Base-by-base conservation (phyloP, 805 yeast genomes). In the Zygoascus tannicola region DNA sequence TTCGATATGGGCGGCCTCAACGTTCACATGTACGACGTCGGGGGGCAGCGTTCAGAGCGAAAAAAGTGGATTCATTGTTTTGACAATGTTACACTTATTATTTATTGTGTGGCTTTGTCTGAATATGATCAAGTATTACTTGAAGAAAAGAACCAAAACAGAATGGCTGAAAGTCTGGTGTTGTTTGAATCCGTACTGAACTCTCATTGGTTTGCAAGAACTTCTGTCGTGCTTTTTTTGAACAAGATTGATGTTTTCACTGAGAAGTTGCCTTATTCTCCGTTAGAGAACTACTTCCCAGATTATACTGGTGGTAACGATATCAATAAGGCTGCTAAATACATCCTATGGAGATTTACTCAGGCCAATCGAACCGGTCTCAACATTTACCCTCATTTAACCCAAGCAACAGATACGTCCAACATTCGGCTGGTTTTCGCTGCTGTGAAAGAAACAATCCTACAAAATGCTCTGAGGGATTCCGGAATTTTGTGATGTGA, bases 21-120 rank as follows among this genome's bases (percentile, higher is more conserved):
- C 53, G 65, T 81, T 40, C 84, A 78, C 54, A 69, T 81, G 54
- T 78, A 69, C 57, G 97, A 88, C 62, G 96, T 88, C 39, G 97
- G 97, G 50, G 97, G 97, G 1, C 98, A 92, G 64, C 71, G 98
- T 55, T 79, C 94, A 2, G 98, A 92, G 67, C 78, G 98, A 43
- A 85, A 84, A 57, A 90, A 92, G 63, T 92, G 98, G 98, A 87
- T 92, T 49, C 94, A 92, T 64, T 85, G 95, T 58, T 92, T 92
- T 56, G 95, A 87, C 62, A 86, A 87, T 54, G 96, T 88, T 28
- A 83, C 95, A 0, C 70, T 84, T 38, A 81, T 88, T 41, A 85
- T 88, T 47, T 88, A 87, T 59, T 87, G 96, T 62, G 95, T 87
- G 19, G 87, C 97, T 0, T 64, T 88, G 43, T 80, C 90, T 2